Base-by-base conservation (phyloP, 345 rosid genomes). In the Ceriops zippeliana region DNA sequence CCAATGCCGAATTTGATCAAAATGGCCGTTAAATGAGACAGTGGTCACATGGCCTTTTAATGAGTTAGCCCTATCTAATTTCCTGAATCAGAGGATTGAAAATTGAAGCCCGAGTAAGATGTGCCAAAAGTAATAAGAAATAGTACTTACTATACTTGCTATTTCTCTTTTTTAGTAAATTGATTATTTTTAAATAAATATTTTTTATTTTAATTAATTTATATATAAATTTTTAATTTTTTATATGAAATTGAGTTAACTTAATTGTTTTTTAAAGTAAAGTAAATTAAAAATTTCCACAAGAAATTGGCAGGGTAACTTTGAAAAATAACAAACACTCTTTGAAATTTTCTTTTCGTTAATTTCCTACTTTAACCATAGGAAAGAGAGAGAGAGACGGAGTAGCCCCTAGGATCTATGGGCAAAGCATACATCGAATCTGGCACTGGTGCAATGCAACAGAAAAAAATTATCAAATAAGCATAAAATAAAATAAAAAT, bases 361-460 rank as follows among this genome's bases (percentile, higher is more conserved):
- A 42, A 30, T 59, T 35, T 52, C 62, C 11, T 53, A 34, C 31
- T 52, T 42, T 63, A 52, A 49, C 31, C 62, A 53, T 21, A 37
- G 8, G 49, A 63, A 70, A 77, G 75, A 81, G 79, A 75, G 73
- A 75, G 73, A 63, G 46, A 63, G 46, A 27, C 42, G 64, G 66
- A 70, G 56, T 58, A 27, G 62, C 30, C 75, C 64, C 42, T 31
- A 31, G 20, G 57, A 52, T 27, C 70, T 17, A 24, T 51, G 53
- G 53, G 47, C 52, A 3, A 24, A 26, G 24, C 34, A 62, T 28
- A 13, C 22, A 51, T 20, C 37, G 78, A 73, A 70, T 73, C 70
- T 70, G 63, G 28, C 46, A 42, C 31, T 49, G 20, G 56, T 32
- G 65, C 52, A 69, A 78, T 38, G 56, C 16, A 27, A 52, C 56